Conservation (phyloP, 1,284 basidiomycete genomes). For the Apiotrichum mycotoxinovorans region DNA sequence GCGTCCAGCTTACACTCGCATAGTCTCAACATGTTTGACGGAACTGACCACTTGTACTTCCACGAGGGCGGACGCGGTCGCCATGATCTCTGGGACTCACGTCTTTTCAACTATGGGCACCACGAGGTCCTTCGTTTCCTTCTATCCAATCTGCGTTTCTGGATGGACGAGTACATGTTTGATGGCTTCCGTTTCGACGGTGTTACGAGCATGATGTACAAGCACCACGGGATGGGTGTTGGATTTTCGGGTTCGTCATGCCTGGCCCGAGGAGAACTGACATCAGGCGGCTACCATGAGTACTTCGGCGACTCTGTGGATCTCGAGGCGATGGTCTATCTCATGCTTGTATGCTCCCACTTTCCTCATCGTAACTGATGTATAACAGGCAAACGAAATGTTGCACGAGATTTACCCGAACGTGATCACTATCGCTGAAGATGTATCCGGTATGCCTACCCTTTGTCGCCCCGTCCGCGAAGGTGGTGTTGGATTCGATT, state of each 20-base stretch:
- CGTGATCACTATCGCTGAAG: conserved; percentile 89
- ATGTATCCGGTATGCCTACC: conserved; percentile 95
- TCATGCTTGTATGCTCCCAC: conserved; percentile 77
- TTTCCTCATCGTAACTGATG: not conserved
- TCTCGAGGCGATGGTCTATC: conserved; percentile 83
- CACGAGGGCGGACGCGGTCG: conserved; percentile 85
- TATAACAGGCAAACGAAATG: conserved; percentile 86
- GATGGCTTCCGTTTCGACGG: conserved; percentile 98
- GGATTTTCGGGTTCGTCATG: conserved; percentile 71
- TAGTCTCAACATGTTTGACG: conserved; percentile 89
- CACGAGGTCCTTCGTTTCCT: conserved; percentile 94
- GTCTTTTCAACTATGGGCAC: conserved; percentile 91
- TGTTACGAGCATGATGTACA: conserved; percentile 98
- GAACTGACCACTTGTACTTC: conserved; percentile 94
- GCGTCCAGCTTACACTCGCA: conserved; percentile 61
- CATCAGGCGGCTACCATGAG: conserved; percentile 80
- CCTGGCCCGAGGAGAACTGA: not conserved
- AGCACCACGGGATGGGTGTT: conserved; percentile 93
- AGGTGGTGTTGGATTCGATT: conserved; percentile 96
- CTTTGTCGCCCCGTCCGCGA: conserved; percentile 73
- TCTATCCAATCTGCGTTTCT: conserved; percentile 90
- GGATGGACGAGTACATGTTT: conserved; percentile 91
- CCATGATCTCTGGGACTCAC: conserved; percentile 92
- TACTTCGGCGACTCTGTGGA: conserved; percentile 88
- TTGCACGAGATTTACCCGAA: conserved; percentile 77